phyloP scores from a whole-genome alignment of 257 asterid species.

The Handroanthus guayacan region DNA sequence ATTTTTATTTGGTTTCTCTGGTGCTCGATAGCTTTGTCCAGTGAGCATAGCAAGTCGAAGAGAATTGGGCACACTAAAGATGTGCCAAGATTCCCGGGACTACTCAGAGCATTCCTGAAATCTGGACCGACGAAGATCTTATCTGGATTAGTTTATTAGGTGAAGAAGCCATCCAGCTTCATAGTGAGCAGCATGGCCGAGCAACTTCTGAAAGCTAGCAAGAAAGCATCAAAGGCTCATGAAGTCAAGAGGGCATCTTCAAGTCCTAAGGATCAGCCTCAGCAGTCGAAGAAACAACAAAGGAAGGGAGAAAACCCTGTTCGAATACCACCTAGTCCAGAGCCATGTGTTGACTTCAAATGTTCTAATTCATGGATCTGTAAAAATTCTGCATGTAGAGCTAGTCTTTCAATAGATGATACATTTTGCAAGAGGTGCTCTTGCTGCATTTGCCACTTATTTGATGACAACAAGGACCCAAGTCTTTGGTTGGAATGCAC shows the following conservation, averaged over 20 bases:
- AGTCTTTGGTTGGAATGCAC: slow-evolving; percentile 84
- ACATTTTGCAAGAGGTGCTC: slow-evolving; percentile 82
- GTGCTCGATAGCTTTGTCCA: slow-evolving; percentile 27
- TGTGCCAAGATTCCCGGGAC: slow-evolving; percentile 19
- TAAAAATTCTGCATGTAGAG: slow-evolving; percentile 80
- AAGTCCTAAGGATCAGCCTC: slow-evolving; percentile 63
- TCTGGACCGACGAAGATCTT: background rate
- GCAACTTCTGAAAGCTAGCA: slow-evolving; percentile 52
- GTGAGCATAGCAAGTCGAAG: slow-evolving; percentile 29
- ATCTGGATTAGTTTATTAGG: slow-evolving; percentile 40
- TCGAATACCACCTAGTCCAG: slow-evolving; percentile 65
- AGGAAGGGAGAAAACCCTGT: slow-evolving; percentile 72
- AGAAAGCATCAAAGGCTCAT: slow-evolving; percentile 51
- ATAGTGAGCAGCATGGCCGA: slow-evolving; percentile 61
- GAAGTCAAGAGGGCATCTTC: slow-evolving; percentile 66
- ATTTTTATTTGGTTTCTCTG: slow-evolving; percentile 9
- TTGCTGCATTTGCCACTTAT: slow-evolving; percentile 77
- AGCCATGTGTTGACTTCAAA: slow-evolving; percentile 54
- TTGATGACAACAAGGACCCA: slow-evolving; percentile 86
- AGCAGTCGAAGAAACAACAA: slow-evolving; percentile 65
- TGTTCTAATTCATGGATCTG: slow-evolving; percentile 67
- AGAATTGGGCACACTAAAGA: background rate
- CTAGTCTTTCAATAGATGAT: slow-evolving; percentile 65
- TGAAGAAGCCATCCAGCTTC: slow-evolving; percentile 45
- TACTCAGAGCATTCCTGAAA: slow-evolving; percentile 1